phyloP scores from a whole-genome alignment of 1,284 basidiomycete genomes.

The Testicularia cyperi region DNA sequence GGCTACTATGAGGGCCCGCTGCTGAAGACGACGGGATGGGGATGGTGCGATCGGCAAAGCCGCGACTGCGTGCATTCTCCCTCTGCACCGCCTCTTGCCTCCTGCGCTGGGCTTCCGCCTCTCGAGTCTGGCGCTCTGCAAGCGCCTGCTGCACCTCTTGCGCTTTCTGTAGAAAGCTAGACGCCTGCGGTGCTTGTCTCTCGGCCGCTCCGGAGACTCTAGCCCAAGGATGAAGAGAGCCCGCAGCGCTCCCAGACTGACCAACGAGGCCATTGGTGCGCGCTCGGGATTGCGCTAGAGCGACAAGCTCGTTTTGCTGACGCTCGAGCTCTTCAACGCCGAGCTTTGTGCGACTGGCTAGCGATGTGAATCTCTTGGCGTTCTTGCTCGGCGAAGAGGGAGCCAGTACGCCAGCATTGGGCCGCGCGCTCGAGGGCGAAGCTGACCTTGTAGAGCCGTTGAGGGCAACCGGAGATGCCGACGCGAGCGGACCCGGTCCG shows the following conservation, averaged over 20 bases:
- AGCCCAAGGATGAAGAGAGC: too few relatives aligned
- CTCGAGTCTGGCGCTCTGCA: constrained; percentile 20
- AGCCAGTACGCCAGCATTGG: too few relatives aligned
- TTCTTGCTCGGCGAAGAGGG: too few relatives aligned
- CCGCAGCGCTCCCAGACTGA: too few relatives aligned
- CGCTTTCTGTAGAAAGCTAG: constrained; percentile 21
- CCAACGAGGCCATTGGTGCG: background rate
- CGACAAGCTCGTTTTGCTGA: background rate
- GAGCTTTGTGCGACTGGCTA: background rate
- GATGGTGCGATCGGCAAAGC: constrained; percentile 3
- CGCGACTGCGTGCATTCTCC: constrained; percentile 12
- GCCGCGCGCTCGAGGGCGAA: too few relatives aligned
- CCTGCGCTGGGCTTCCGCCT: constrained; percentile 4
- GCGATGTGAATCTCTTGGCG: too few relatives aligned
- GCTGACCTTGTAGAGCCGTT: too few relatives aligned
- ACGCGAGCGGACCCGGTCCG: too few relatives aligned
- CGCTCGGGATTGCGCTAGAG: background rate
- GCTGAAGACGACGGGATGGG: too few relatives aligned
- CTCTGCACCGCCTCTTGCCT: constrained; percentile 10
- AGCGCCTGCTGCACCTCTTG: constrained; percentile 32
- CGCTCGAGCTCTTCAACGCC: constrained; percentile 1
- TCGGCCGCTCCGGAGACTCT: too few relatives aligned
- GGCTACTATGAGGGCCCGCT: too few relatives aligned
- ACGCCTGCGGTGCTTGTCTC: constrained; percentile 3
- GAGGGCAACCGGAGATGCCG: too few relatives aligned